Conservation (phyloP, 306 rosid genomes). For the Cucurbita ficifolia region DNA sequence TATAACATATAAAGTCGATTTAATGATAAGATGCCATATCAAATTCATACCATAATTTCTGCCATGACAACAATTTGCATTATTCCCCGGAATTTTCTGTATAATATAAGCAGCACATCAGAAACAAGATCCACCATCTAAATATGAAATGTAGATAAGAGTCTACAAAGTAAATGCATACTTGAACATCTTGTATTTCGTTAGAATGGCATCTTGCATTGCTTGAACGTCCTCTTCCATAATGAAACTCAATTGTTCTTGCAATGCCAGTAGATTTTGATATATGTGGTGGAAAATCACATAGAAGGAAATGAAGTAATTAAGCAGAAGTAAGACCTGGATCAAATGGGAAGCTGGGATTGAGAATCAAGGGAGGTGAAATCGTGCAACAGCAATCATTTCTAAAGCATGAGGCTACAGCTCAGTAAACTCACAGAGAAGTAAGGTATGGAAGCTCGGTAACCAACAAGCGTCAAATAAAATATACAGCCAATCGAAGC, state of each 20-base stretch:
- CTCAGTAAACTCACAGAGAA: slow-evolving; percentile 47
- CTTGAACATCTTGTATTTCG: slow-evolving; percentile 90
- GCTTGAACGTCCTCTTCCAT: slow-evolving; percentile 58
- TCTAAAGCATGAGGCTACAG: not conserved
- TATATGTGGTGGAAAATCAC: slow-evolving; percentile 78
- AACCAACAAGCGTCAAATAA: slow-evolving; percentile 91
- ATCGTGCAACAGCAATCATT: slow-evolving; percentile 12
- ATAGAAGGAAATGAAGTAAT: slow-evolving; percentile 63
- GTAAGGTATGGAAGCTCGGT: slow-evolving; percentile 83
- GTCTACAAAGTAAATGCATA: slow-evolving; percentile 16
- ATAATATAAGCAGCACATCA: slow-evolving; percentile 1
- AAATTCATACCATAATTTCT: slow-evolving; percentile 58
- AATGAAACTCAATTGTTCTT: slow-evolving; percentile 61
- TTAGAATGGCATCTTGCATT: slow-evolving; percentile 67
- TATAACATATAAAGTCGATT: not conserved
- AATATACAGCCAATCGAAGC: slow-evolving; percentile 84
- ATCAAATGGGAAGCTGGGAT: slow-evolving; percentile 8
- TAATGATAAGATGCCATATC: not conserved
- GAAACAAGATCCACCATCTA: not conserved
- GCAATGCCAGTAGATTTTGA: slow-evolving; percentile 54
- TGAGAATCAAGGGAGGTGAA: slow-evolving; percentile 1
- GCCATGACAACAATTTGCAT: slow-evolving; percentile 94
- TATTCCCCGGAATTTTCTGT: slow-evolving; percentile 84
- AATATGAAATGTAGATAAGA: not conserved
- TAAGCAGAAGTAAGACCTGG: slow-evolving; percentile 78